These are phyloP conservation scores for Ocimum tenuiflorum DNA, from an alignment of 257 asterid species.

Conservation along the genomic window DNA sequence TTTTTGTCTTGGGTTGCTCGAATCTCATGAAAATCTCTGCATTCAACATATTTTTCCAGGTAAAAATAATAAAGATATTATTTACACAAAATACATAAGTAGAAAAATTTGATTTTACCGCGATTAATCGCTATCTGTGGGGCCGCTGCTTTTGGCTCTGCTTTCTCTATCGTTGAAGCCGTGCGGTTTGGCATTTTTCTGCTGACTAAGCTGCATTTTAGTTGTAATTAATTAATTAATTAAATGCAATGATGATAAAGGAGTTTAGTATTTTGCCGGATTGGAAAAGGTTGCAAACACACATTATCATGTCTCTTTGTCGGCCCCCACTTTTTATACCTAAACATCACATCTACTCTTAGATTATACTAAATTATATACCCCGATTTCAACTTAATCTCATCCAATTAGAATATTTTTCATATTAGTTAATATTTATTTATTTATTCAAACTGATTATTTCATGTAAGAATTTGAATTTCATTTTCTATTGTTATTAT, in stretches of 20 bases:
- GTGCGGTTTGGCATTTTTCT: conserved; percentile 32
- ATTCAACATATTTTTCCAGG: conserved; percentile 19
- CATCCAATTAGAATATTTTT: too few species aligned
- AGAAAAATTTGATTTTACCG: neutral
- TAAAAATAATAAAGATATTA: too few species aligned
- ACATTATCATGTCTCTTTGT: conserved; percentile 23
- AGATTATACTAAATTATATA: too few species aligned
- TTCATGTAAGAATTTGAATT: too few species aligned
- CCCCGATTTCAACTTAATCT: too few species aligned
- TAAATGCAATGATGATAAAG: neutral
- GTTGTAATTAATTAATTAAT: neutral
- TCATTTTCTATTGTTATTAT: too few species aligned
- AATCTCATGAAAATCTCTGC: conserved; percentile 22
- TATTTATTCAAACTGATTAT: too few species aligned
- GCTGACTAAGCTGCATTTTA: conserved; percentile 22
- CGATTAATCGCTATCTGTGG: conserved; percentile 35
- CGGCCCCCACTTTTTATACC: conserved; percentile 13
- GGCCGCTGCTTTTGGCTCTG: conserved; percentile 25
- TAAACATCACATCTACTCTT: too few species aligned
- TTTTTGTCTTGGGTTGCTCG: conserved; percentile 33
- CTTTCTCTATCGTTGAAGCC: conserved; percentile 30
- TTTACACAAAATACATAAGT: neutral
- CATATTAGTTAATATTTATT: too few species aligned
- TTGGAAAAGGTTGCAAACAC: conserved; percentile 23
- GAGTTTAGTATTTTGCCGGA: conserved; percentile 27